Conservation (phyloP, 2,329 filamentous ascomycete genomes). For the Dendryphion nanum region DNA sequence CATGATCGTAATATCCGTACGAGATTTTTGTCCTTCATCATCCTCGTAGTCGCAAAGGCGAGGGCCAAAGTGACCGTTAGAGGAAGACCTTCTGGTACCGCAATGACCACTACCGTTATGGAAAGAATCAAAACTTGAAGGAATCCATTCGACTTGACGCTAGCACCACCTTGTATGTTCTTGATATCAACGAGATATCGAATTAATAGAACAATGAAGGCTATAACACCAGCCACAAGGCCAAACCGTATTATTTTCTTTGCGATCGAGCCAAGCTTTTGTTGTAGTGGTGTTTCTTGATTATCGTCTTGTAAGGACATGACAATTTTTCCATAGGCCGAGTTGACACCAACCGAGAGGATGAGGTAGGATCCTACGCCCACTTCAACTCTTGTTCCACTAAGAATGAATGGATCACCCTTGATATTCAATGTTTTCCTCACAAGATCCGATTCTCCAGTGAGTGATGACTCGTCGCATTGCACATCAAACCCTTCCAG, state of each 20-base stretch:
- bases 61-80: conserved; percentile 34
- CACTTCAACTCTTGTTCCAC: conserved; percentile 57
- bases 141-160: conserved; percentile 36
- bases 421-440: conserved; percentile 51
- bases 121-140: conserved; percentile 44
- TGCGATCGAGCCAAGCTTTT: conserved; percentile 53
- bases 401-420: conserved; percentile 67
- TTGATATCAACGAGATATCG: conserved; percentile 35
- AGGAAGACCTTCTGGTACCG: conserved; percentile 42
- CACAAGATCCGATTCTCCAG: conserved; percentile 69
- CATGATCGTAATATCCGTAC: conserved; percentile 32
- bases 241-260: conserved; percentile 54
- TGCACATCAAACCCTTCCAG: conserved; percentile 64
- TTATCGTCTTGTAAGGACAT: conserved; percentile 53
- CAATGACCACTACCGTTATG: conserved; percentile 44
- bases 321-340: conserved; percentile 56
- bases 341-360: conserved; percentile 56
- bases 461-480: conserved; percentile 72
- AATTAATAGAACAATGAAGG: conserved; percentile 42
- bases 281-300: conserved; percentile 51
- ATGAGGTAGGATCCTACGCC: conserved; percentile 54
- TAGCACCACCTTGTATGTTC: conserved; percentile 18
- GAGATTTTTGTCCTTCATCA: conserved; percentile 38
- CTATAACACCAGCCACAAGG: conserved; percentile 33
- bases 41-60: conserved; percentile 36